phyloP scores from a whole-genome alignment of 805 yeast genomes.

The Saccharomyces mikatae region DNA sequence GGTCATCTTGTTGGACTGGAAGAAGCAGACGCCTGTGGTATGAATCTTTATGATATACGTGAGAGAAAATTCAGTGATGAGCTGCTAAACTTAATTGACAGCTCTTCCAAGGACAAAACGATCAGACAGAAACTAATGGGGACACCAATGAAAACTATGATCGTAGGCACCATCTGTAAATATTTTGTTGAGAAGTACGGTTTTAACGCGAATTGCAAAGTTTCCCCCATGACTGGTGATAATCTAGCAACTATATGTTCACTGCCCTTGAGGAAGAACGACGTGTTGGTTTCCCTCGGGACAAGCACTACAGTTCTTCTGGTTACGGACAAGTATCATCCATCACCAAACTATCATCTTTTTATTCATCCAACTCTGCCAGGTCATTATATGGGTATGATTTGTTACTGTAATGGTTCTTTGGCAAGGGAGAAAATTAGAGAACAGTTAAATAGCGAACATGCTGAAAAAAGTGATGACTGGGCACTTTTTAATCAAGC shows the following conservation, averaged over 20 bases:
- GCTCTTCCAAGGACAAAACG: slow-evolving; percentile 14
- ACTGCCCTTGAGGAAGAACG: slow-evolving; percentile 67
- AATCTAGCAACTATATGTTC: slow-evolving; percentile 83
- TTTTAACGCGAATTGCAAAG: slow-evolving; percentile 45
- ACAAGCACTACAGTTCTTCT: slow-evolving; percentile 85
- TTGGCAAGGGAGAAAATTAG: slow-evolving; percentile 74
- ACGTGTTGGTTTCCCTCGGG: slow-evolving; percentile 74
- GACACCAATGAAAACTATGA: slow-evolving; percentile 30
- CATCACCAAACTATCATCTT: slow-evolving; percentile 76
- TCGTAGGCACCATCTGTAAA: slow-evolving; percentile 41
- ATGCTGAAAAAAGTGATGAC: slow-evolving; percentile 26
- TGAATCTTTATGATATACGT: slow-evolving; percentile 76
- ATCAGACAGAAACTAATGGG: slow-evolving; percentile 30
- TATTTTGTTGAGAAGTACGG: slow-evolving; percentile 65
- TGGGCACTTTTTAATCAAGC: slow-evolving; percentile 60
- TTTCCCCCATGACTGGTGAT: slow-evolving; percentile 83
- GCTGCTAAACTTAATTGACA: slow-evolving; percentile 38
- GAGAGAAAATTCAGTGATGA: slow-evolving; percentile 47
- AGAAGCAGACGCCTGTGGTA: slow-evolving; percentile 86
- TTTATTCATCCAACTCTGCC: slow-evolving; percentile 80
- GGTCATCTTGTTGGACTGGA: slow-evolving; percentile 63
- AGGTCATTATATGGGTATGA: slow-evolving; percentile 83
- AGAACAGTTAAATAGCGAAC: slow-evolving; percentile 36
- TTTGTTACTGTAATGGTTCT: slow-evolving; percentile 88
- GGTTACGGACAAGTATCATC: slow-evolving; percentile 67